Evolutionary conservation across 805 yeast species (phyloP), one percentile per base, ranked within the genome.

Genomic region (Ogataea naganishii): DNA sequence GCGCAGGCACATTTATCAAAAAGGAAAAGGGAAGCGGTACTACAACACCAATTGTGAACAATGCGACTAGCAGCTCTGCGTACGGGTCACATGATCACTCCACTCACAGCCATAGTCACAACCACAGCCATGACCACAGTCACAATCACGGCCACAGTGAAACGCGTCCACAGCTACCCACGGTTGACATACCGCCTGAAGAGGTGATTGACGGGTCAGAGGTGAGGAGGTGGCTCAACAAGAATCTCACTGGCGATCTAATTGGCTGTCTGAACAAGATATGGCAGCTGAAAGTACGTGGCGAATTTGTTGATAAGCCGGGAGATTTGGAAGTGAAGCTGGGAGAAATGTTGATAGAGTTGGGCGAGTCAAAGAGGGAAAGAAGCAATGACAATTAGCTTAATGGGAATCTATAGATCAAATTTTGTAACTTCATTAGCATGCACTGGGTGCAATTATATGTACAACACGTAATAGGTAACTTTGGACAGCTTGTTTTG

Each of bases 201-300:
- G 74, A 68, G 36, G 55, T 68, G 13, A 69, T 71, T 8, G 77
- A 75, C 11, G 79, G 78, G 1, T 66, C 73, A 2, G 58, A 69
- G 0, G 50, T 72, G 6, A 53, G 79, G 34, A 60, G 56, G 28
- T 72, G 67, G 47, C 50, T 72, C 40, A 69, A 72, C 41, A 48
- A 60, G 37, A 56, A 69, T 34, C 42, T 72, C 29, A 68, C 76
- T 1, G 40, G 35, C n/a, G 62, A 64, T 24, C 44, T 72, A 26
- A 45, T 69, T 16, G 56, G 51, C 11, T 72, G 72, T 4, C 48
- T 72, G 30, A 53, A 60, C 29, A 48, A 49, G 24, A 49, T 65
- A 8, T 27, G 30, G 30, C 29, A 36, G 10, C 14, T 38, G 24
- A 51, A 46, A 41, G 42, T 40, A 24, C 33, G 32, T 13, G 53